phyloP scores from a whole-genome alignment of 148 eudicot species.

The Talinum fruticosum region DNA sequence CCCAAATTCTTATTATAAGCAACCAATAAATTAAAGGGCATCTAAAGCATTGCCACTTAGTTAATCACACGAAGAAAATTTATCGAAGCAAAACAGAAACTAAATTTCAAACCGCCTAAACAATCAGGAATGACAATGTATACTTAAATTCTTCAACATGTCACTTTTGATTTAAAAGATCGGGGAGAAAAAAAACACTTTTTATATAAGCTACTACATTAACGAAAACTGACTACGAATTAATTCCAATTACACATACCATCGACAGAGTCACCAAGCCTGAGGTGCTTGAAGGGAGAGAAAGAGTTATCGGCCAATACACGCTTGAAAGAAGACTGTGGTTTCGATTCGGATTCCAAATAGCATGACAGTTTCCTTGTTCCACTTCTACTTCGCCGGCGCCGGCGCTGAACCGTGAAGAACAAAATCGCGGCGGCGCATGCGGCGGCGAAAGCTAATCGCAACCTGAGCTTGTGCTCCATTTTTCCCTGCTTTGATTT shows the following conservation, averaged over 20 bases:
- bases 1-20: too few species aligned
- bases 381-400: constrained; percentile 32
- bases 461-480: constrained; percentile 35
- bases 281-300: constrained; percentile 75
- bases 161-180: too few species aligned
- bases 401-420: constrained; percentile 31
- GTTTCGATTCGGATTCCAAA: constrained; percentile 52
- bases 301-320: constrained; percentile 84
- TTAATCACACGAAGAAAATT: neutral
- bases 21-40: neutral
- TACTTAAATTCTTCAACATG: too few species aligned
- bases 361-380: constrained; percentile 44
- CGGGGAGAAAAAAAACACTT: neutral
- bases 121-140: too few species aligned
- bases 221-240: neutral
- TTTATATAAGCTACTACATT: neutral
- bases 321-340: constrained; percentile 66
- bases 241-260: constrained; percentile 26
- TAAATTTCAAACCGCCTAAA: too few species aligned
- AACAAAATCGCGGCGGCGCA: constrained; percentile 36
- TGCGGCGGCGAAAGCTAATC: constrained; percentile 35
- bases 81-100: neutral
- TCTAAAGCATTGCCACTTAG: neutral
- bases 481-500: constrained; percentile 14
- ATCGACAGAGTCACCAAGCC: constrained; percentile 12